phyloP scores from a whole-genome alignment of 192 early-diverging fungal species.

The Dissophora globulifera region DNA sequence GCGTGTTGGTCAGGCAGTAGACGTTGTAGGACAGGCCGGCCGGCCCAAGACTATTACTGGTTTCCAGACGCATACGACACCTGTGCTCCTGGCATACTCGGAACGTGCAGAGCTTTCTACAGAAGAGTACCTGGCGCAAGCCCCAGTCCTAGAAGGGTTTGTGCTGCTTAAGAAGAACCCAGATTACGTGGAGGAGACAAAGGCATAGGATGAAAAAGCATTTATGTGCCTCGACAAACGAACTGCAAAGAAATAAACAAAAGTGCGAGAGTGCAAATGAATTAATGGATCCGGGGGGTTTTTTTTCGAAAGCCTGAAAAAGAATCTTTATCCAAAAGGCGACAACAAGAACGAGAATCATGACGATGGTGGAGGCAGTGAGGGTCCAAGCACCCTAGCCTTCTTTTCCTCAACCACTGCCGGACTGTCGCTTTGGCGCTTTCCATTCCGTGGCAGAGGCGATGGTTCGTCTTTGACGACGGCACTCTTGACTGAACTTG shows the following conservation, averaged over 20 bases:
- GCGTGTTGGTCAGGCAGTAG: constrained; percentile 99
- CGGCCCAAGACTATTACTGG: constrained; percentile 99
- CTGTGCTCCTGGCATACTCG: constrained; percentile 93
- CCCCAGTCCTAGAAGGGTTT: constrained; percentile 93
- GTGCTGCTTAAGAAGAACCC: constrained; percentile 96
- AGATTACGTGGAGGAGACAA: constrained; percentile 80
- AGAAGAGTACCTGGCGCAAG: constrained; percentile 92
- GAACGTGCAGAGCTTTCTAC: constrained; percentile 98
- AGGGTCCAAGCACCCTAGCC: constrained; percentile 32
- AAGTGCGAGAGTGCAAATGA: too few relatives aligned
- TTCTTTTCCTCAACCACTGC: constrained; percentile 1
- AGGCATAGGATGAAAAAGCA: too few relatives aligned
- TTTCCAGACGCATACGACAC: constrained; percentile 98
- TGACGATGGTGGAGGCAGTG: constrained; percentile 24
- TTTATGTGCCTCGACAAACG: too few relatives aligned
- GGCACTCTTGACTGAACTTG: too few relatives aligned
- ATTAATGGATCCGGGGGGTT: too few relatives aligned
- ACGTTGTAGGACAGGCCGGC: constrained; percentile 98
- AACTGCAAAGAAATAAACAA: too few relatives aligned
- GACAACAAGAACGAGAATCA: too few relatives aligned
- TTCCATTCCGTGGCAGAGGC: background rate
- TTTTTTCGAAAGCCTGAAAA: too few relatives aligned
- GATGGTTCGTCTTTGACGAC: background rate
- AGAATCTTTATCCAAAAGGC: too few relatives aligned
- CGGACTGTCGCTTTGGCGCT: background rate